phyloP scores from a whole-genome alignment of 768 basidiomycete genomes.

The Hygrophoropsis aurantiaca region DNA sequence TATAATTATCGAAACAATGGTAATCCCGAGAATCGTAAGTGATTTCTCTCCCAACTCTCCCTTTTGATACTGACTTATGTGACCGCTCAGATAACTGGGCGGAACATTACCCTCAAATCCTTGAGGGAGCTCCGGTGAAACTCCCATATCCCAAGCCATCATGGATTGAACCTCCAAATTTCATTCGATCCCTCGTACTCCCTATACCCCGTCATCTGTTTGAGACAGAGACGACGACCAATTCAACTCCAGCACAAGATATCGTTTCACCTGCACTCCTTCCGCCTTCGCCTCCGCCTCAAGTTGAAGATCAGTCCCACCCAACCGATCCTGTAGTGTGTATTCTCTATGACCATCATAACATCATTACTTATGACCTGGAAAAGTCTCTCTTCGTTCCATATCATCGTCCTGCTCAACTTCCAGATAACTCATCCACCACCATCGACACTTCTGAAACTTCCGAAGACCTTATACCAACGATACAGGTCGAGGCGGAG shows the following conservation, averaged over 20 bases:
- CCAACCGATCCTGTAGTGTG: not conserved
- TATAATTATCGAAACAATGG: slow-evolving; percentile 32
- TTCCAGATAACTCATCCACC: too few species aligned
- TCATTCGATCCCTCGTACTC: slow-evolving; percentile 19
- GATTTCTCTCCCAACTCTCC: not conserved
- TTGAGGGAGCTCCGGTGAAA: slow-evolving; percentile 16
- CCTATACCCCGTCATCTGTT: slow-evolving; percentile 24
- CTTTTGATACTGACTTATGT: not conserved
- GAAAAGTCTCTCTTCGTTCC: not conserved
- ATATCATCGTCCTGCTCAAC: too few species aligned
- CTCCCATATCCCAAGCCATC: slow-evolving; percentile 26
- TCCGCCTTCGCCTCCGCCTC: not conserved
- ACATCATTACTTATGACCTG: not conserved
- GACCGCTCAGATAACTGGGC: slow-evolving; percentile 24
- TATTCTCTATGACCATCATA: not conserved
- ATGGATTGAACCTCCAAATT: slow-evolving; percentile 18
- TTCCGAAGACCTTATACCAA: too few species aligned
- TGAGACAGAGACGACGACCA: too few species aligned
- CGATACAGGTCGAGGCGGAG: not conserved
- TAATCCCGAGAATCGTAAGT: slow-evolving; percentile 30
- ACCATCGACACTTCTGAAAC: too few species aligned
- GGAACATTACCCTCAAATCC: slow-evolving; percentile 15
- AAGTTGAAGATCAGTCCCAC: not conserved
- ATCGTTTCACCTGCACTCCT: slow-evolving; percentile 2
- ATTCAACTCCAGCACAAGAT: too few species aligned